phyloP scores from a whole-genome alignment of 768 basidiomycete genomes.

The Serendipita sp. region DNA sequence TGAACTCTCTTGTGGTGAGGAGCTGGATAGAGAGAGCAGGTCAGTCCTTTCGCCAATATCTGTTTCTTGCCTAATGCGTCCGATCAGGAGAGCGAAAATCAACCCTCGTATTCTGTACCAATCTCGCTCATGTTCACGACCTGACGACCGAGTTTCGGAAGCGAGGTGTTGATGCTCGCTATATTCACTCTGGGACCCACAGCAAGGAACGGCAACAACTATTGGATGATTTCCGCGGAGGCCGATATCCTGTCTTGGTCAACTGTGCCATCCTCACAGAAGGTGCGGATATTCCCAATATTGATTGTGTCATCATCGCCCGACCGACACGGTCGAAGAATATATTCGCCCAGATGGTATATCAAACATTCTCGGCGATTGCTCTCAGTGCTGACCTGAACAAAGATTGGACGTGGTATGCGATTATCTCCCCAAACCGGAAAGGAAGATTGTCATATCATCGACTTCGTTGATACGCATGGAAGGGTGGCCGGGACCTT shows the following conservation, averaged over 20 bases:
- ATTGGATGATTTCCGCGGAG: constrained; percentile 49
- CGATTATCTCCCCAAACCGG: constrained; percentile 64
- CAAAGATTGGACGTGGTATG: constrained; percentile 83
- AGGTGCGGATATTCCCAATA: constrained; percentile 87
- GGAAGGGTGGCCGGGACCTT: constrained; percentile 53
- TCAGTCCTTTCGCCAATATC: constrained; percentile 21
- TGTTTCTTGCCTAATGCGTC: neutral
- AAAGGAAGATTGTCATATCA: constrained; percentile 71
- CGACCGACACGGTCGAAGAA: constrained; percentile 82
- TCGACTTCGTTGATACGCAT: constrained; percentile 78
- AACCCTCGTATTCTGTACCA: constrained; percentile 84
- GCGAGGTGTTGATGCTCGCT: constrained; percentile 73
- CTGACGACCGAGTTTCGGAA: constrained; percentile 58
- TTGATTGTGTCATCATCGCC: constrained; percentile 80
- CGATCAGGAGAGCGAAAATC: constrained; percentile 51
- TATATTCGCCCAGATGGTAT: constrained; percentile 83
- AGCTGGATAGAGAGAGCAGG: constrained; percentile 79
- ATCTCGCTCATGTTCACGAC: constrained; percentile 59
- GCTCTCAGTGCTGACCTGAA: neutral
- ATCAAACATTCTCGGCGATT: constrained; percentile 9
- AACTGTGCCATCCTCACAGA: constrained; percentile 91
- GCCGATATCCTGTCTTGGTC: constrained; percentile 68
- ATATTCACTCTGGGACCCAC: constrained; percentile 56
- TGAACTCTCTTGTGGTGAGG: constrained; percentile 65
- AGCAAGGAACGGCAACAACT: constrained; percentile 44